Evolutionary conservation across 148 eudicot species (phyloP), one percentile per base, ranked within the genome.

Genomic region (Euryodendron excelsum): DNA sequence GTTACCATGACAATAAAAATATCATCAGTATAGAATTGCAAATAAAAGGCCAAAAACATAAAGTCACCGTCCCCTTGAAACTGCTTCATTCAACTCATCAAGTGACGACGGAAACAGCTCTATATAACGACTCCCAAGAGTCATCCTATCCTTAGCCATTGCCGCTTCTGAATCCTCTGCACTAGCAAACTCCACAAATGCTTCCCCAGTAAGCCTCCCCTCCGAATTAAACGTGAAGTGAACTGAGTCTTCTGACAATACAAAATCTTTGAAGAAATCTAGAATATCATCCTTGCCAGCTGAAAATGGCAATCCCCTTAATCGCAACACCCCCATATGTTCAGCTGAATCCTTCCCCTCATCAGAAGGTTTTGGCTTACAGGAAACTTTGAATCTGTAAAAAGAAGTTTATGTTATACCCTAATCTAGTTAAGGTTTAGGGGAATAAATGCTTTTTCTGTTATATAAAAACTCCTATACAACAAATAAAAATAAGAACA

Each of bases 191-290:
- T 90, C 92, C 45, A 91, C 97, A 76, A 91, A 94, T 30, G 98
- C 97, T 81, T 94, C 98, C 74, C 97, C 98, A 21, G 92, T 92
- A 30, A 93, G 88, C 87, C 95, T 88, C 34, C 97, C 97, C 34
- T 89, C 90, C 1, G 75, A 76, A 76, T 88, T 89, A 52, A 79
- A 83, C 17, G 86, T 84, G 28, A 94, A 78, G 79, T 92, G 91
- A 79, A 94, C 81, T 1, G 92, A 83, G 27, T 89, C 92, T 74
- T 94, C 97, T 2, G 93, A 73, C 75, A 94, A 64, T 20, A 66
- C 83, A 79, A 89, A 94, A 7, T 89, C 91, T 50, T 82, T 87
- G 78, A 94, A 94, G 81, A 94, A 94, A 58, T 92, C 95, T 18
- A 84, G 63, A 60, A 94, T 89, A 47, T 94, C 98, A 69, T 92